Evolutionary conservation across 345 rosid genomes (phyloP), one percentile per base, ranked within the genome.

Genomic region (Lagerstroemia speciosa): DNA sequence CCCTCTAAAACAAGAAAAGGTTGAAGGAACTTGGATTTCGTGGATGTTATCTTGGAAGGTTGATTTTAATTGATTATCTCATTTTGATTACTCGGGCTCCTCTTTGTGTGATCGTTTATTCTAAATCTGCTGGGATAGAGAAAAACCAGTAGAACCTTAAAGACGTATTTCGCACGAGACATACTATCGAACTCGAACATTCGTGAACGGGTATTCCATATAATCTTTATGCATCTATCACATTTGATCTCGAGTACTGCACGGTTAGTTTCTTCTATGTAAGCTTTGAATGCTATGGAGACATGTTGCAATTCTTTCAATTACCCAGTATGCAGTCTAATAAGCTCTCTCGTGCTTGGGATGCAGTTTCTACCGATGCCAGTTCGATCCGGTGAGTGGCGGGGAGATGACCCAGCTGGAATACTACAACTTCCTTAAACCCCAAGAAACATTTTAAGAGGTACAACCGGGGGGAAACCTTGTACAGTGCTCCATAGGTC

Each of bases 391-490:
- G 0, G 71, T 26, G 26, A 65, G 27, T 8, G 84, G 89, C 1
- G 89, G 86, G 62, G 81, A 82, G 73, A 85, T 85, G 86, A 75
- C 37, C 48, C 86, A 72, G 71, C 79, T 85, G 24, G 82, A 82
- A 27, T 48, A 79, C 77, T 73, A 73, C 72, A 82, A 80, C 71
- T 80, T 82, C 72, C 75, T 85, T 24, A 72, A 61, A 64, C 74
- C 78, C 0, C 78, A 71, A 1, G 77, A 66, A 64, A 15, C 75
- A 26, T 77, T 26, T 46, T 66, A 45, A 63, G 62, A 0, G 27
- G 67, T 64, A 36, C 8, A 20, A 33, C n/a, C n/a, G 2, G 43
- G 40, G 24, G 66, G 66, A 26, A 12, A 27, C 63, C 10, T 6
- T 58, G 63, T 58, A 58, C 29, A 58, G 8, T 27, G 27, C 55